A percentile compares a stretch with the other conserved stretches of the same genome.
Conservation (phyloP, 495 filamentous ascomycete genomes). For the Neurospora discreta region DNA sequence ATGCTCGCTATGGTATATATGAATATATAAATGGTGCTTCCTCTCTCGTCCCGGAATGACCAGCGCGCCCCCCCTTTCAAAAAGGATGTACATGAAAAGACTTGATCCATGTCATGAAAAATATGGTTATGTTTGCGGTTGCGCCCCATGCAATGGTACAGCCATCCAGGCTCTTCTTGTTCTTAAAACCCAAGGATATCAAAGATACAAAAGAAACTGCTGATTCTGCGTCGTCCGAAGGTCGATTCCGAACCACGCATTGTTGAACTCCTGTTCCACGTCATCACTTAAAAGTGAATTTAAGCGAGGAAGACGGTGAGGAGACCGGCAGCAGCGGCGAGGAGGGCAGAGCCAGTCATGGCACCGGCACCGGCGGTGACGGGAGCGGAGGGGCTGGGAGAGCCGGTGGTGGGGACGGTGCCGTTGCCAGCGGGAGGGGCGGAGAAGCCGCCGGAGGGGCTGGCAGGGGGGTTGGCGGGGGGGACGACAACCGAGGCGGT, state of each 20-base stretch:
- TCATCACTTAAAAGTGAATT: slow-evolving; percentile 10
- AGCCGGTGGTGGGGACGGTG: slow-evolving; percentile 21
- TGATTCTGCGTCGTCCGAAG: background rate
- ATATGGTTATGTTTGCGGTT: background rate
- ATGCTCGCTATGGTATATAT: background rate
- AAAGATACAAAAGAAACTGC: background rate
- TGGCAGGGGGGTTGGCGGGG: slow-evolving; percentile 12
- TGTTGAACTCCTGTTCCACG: background rate
- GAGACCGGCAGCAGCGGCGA: slow-evolving; percentile 40
- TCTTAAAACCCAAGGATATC: background rate
- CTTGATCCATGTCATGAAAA: background rate
- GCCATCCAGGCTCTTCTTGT: background rate
- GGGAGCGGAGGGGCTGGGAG: slow-evolving; percentile 23
- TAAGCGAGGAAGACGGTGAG: slow-evolving; percentile 43
- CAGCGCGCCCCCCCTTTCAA: background rate
- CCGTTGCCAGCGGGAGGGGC: slow-evolving; percentile 17
- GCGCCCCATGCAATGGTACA: background rate
- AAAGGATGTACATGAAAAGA: background rate
- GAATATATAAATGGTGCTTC: background rate
- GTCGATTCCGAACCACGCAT: background rate
- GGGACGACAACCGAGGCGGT: slow-evolving; percentile 7
- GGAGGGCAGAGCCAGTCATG: slow-evolving; percentile 32
- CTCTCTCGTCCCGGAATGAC: background rate
- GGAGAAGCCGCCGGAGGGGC: slow-evolving; percentile 20
- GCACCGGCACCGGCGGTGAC: slow-evolving; percentile 36